phyloP scores from a whole-genome alignment of 306 rosid species.

The Pterocarpus macrocarpus region DNA sequence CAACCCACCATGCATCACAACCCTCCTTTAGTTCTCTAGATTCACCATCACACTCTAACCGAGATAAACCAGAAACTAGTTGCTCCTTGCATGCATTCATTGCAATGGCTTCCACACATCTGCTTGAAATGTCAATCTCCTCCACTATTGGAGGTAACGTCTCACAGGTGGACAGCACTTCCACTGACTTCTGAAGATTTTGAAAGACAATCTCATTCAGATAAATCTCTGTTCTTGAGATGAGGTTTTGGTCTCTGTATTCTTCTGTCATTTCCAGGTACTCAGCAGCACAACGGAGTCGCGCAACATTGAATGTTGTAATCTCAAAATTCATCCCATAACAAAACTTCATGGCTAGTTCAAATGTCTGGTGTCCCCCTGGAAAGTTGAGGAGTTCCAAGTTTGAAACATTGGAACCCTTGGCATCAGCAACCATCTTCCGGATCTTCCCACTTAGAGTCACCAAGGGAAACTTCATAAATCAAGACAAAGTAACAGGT shows the following conservation, averaged over 20 bases:
- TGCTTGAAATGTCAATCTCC: conserved; percentile 63
- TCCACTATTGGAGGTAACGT: conserved; percentile 65
- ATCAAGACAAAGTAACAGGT: conserved; percentile 31
- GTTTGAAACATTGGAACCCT: conserved; percentile 60
- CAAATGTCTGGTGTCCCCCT: conserved; percentile 82
- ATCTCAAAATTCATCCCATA: conserved; percentile 91
- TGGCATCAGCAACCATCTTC: conserved; percentile 80
- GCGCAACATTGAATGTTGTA: conserved; percentile 71
- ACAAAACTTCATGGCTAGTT: conserved; percentile 88
- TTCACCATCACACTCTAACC: conserved; percentile 60
- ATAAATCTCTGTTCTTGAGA: conserved; percentile 65
- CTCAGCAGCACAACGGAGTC: conserved; percentile 78
- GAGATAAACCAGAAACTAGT: conserved; percentile 68
- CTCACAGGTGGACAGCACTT: conserved; percentile 75
- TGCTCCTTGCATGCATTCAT: conserved; percentile 87
- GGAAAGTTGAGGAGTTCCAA: conserved; percentile 80
- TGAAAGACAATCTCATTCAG: conserved; percentile 71
- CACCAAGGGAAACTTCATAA: conserved; percentile 81
- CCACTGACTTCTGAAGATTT: conserved; percentile 75
- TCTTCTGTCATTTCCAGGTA: conserved; percentile 88
- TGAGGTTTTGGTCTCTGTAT: conserved; percentile 76
- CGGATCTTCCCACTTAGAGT: conserved; percentile 87
- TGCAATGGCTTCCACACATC: conserved; percentile 89
- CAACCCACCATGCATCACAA: conserved; percentile 82
- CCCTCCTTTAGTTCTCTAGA: conserved; percentile 66